These are phyloP conservation scores for Hamamelis virginiana DNA, from an alignment of 164 flowering plant species.

Conservation along the genomic window DNA sequence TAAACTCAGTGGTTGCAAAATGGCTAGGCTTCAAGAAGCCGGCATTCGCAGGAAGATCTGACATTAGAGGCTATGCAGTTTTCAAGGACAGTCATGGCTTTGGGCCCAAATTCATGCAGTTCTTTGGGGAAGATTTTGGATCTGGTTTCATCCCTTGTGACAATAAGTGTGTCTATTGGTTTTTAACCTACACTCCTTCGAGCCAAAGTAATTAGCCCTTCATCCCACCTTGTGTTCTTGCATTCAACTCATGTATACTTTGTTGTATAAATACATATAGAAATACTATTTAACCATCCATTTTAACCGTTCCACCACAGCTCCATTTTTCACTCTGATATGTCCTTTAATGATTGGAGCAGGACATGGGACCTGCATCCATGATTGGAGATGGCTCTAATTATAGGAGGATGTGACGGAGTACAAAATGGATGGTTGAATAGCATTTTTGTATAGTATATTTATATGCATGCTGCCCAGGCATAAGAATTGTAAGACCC, in stretches of 20 bases:
- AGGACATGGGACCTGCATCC: no score
- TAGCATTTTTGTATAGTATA: no score
- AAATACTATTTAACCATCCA: no score
- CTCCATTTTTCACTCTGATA: no score
- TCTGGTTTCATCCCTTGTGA: constrained; percentile 48
- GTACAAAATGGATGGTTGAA: no score
- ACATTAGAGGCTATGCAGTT: constrained; percentile 36
- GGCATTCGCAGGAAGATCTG: constrained; percentile 31
- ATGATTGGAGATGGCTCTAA: no score
- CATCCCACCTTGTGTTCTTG: background rate
- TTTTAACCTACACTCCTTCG: constrained; percentile 35
- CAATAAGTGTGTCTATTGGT: constrained; percentile 47
- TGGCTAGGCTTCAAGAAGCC: constrained; percentile 50
- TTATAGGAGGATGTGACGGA: no score
- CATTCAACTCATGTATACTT: background rate
- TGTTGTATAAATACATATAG: no score
- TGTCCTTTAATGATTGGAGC: no score
- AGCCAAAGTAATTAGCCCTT: constrained; percentile 19
- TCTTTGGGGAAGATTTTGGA: constrained; percentile 39
- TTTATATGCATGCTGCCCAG: no score
- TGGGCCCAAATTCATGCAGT: constrained; percentile 33
- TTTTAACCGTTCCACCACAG: no score
- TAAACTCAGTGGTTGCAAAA: constrained; percentile 45
- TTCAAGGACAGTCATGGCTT: constrained; percentile 40
- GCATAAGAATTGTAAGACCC: no score